Evolutionary conservation across 768 basidiomycete species (phyloP).

Genomic region (Russula earlei): DNA sequence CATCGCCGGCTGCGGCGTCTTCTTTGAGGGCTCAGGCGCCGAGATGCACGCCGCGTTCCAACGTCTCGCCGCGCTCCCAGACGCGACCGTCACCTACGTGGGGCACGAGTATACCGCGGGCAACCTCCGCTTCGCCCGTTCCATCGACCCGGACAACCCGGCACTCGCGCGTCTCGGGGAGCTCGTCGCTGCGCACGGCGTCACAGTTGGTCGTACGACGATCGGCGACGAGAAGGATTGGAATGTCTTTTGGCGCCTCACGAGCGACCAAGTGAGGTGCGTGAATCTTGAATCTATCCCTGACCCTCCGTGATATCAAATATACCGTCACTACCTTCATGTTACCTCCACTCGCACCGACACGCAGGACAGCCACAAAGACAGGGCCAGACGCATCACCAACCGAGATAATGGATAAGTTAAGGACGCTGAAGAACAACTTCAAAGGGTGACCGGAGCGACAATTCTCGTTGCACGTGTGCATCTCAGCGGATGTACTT

Average conservation of each 20-base stretch:
- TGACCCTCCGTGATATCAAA: neutral
- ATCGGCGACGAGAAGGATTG: constrained; percentile 90
- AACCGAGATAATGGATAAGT: constrained; percentile 57
- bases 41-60: constrained; percentile 75
- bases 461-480: neutral
- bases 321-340: neutral
- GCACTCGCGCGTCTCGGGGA: constrained; percentile 50
- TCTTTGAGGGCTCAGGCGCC: constrained; percentile 78
- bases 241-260: constrained; percentile 91
- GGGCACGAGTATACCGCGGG: constrained; percentile 89
- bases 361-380: constrained; percentile 40
- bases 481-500: neutral
- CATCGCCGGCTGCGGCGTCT: constrained; percentile 80
- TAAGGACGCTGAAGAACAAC: constrained; percentile 80
- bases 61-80: constrained; percentile 66
- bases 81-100: constrained; percentile 71
- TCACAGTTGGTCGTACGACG: constrained; percentile 75
- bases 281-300: constrained; percentile 18
- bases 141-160: constrained; percentile 53
- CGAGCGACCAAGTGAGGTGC: constrained; percentile 53
- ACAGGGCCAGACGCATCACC: constrained; percentile 35
- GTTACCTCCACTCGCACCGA: neutral
- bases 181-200: constrained; percentile 46
- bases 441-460: constrained; percentile 47
- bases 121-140: constrained; percentile 61